These are phyloP conservation scores for Polygonum maritimum DNA, from an alignment of 148 eudicot genomes.

Conservation along the genomic window DNA sequence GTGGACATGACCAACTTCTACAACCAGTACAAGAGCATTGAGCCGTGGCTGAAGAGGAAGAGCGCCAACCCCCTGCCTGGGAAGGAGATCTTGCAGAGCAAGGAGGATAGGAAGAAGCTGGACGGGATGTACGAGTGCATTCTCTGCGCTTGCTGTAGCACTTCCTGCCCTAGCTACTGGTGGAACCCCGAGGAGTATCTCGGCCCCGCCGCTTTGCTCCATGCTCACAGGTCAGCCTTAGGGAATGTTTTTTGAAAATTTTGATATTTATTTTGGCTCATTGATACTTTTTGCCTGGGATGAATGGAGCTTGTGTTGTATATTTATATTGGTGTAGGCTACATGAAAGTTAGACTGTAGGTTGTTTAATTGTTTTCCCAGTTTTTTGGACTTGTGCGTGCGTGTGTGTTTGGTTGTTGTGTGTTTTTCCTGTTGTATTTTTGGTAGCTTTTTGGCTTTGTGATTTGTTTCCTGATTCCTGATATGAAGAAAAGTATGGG, in stretches of 20 bases:
- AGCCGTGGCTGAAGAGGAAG: conserved; percentile 99
- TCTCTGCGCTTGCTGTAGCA: conserved; percentile 86
- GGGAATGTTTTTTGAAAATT: background rate
- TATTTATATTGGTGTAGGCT: background rate
- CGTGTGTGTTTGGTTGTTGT: background rate
- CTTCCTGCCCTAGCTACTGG: conserved; percentile 99
- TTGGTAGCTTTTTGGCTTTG: background rate
- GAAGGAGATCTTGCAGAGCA: conserved; percentile 74
- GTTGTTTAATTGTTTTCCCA: background rate
- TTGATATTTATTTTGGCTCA: too few relatives aligned
- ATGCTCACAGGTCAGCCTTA: conserved; percentile 60
- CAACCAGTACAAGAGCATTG: conserved; percentile 90
- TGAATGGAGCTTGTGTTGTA: background rate
- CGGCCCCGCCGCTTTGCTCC: conserved; percentile 96
- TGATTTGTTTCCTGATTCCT: background rate
- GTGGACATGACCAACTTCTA: conserved; percentile 98
- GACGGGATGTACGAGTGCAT: conserved; percentile 99
- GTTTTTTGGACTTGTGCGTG: background rate
- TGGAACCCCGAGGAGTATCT: conserved; percentile 96
- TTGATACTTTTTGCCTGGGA: background rate
- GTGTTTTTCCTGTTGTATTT: background rate
- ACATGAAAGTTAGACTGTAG: background rate
- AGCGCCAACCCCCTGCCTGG: conserved; percentile 31
- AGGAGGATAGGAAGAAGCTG: conserved; percentile 82
- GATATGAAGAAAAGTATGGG: background rate